Evolutionary conservation across 371 early-diverging fungal genomes (phyloP), one percentile per base, ranked within the genome.

Genomic region (Basidiobolus meristosporus): DNA sequence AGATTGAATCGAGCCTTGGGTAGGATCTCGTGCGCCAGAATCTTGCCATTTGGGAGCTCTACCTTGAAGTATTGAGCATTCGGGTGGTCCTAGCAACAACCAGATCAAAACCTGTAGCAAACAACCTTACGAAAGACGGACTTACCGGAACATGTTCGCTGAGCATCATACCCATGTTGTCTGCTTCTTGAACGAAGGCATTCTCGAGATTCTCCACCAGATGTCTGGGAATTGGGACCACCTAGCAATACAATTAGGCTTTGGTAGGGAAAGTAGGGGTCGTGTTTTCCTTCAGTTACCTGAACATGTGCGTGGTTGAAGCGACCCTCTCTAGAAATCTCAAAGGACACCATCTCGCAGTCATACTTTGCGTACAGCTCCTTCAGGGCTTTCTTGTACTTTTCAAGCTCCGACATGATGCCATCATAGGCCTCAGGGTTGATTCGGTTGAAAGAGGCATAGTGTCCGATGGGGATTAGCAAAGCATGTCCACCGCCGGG

Each of bases 391-490:
- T 41, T 47, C 46, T 75, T 75, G 46, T 70, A 70, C 47, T 54
- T 62, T 19, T 71, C 59, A 31, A 82, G 35, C 44, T 84, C 83
- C 0, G 57, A 45, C 1, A 56, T 43, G 0, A 71, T 48, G 20
- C 56, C 54, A 6, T 45, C 41, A 19, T 57, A 56, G 14, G 61
- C 38, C 29, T 59, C 69, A 1, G 33, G 28, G 5, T 63, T 65
- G 4, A 64, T 62, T 20, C 55, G 54, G 14, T 54, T 47, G 38
- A 76, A 59, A 6, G 65, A 63, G 10, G 62, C 42, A 34, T 67
- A 67, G 47, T 89, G 90, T 0, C 60, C 68, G 31, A 84, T 70
- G 3, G 83, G 76, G 21, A 86, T 71, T 23, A 85, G 39, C 2
- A 89, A 45, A 0, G 73, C 43, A 52, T 89, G 84, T 0, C 84